These are phyloP conservation scores for Apiospora pterosperma DNA, from an alignment of 2,329 filamentous ascomycete genomes.

Conservation along the genomic window DNA sequence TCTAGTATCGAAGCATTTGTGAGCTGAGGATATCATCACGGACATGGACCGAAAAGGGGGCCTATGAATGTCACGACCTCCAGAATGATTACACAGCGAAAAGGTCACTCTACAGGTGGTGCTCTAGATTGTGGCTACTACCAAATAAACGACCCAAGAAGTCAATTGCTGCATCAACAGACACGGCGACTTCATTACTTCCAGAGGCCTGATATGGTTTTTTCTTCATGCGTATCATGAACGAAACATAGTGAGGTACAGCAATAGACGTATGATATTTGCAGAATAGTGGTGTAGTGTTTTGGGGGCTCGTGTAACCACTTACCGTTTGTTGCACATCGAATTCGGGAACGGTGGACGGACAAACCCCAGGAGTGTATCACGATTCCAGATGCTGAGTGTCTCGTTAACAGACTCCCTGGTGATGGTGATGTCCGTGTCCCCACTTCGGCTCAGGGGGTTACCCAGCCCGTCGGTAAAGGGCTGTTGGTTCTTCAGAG, in stretches of 20 bases:
- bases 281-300: too few species aligned
- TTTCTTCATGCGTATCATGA: too few species aligned
- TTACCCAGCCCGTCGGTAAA: not conserved
- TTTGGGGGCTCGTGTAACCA: too few species aligned
- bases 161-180: not conserved
- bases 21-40: too few species aligned
- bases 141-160: not conserved
- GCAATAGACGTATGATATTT: too few species aligned
- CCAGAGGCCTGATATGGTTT: too few species aligned
- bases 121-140: not conserved
- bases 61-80: too few species aligned
- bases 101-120: not conserved
- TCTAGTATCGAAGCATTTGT: conserved; percentile 25
- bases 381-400: not conserved
- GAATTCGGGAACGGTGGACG: not conserved
- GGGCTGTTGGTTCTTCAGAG: not conserved
- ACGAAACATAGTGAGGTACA: too few species aligned
- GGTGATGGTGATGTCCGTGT: not conserved
- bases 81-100: not conserved
- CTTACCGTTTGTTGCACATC: too few species aligned
- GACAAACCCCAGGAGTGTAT: not conserved
- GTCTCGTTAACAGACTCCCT: not conserved
- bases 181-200: too few species aligned
- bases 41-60: too few species aligned
- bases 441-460: not conserved